Evolutionary conservation across 306 rosid species (phyloP).

Genomic region (Chamaecrista fasciculata): DNA sequence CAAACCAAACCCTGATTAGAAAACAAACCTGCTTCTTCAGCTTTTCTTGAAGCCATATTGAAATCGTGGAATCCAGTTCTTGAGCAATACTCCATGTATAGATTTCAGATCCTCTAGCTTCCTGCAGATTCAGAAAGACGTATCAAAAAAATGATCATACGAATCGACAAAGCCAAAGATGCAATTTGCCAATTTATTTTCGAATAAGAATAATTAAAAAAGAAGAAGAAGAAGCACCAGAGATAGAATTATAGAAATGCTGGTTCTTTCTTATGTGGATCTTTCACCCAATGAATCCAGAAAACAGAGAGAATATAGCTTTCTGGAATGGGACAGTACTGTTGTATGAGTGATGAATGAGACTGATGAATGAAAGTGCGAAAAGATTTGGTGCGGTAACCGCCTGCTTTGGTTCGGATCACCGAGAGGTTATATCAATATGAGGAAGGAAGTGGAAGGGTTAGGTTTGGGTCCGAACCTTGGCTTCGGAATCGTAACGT

Average conservation of each 20-base stretch:
- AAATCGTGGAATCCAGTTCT: constrained; percentile 59
- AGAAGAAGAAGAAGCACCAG: neutral
- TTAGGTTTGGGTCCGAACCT: constrained; percentile 18
- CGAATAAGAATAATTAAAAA: neutral
- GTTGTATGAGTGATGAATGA: neutral
- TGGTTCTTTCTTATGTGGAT: constrained; percentile 19
- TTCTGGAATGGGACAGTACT: constrained; percentile 17
- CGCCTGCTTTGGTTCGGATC: neutral
- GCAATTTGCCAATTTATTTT: no score
- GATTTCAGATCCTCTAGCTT: constrained; percentile 16
- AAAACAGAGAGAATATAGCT: neutral
- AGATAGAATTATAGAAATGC: neutral
- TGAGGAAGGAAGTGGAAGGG: neutral
- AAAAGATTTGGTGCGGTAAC: constrained; percentile 10
- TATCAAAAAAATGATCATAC: constrained; percentile 19
- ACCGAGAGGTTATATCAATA: neutral
- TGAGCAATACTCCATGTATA: constrained; percentile 51
- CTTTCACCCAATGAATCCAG: constrained; percentile 17
- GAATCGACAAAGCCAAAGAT: constrained; percentile 1
- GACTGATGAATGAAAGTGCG: neutral
- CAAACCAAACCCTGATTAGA: constrained; percentile 1
- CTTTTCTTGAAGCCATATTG: constrained; percentile 84
- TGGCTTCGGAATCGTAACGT: constrained; percentile 44
- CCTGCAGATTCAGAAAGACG: constrained; percentile 19
- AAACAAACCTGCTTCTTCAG: constrained; percentile 78